Evolutionary conservation across 768 basidiomycete genomes (phyloP), one percentile per base, ranked within the genome.

Genomic region (Lentinula boryana): DNA sequence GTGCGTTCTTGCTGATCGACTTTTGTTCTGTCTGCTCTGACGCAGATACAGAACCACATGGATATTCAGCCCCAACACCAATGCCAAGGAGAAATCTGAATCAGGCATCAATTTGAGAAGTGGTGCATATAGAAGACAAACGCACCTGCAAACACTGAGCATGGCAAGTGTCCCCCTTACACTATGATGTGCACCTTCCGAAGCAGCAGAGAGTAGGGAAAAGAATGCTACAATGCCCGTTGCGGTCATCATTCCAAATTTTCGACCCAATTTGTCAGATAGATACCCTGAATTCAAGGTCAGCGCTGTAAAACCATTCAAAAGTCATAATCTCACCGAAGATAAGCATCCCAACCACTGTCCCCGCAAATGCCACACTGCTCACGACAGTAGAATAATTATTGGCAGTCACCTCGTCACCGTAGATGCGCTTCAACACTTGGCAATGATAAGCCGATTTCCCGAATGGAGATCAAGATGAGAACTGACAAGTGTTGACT

Each of bases 21-120:
- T 83, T 78, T 70, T 91, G 89, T 70, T 97, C 95, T 2, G 93
- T 90, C 67, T 93, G 91, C 68, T 97, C 95, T 1, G 91, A 88
- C 6, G 88, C 89, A 4, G 93, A 90, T 15, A 94, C 91, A 0
- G 88, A 89, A 27, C 95, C 94, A 63, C 91, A 92, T 6, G 95
- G 95, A 65, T 95, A 95, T 71, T 92, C 91, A 4, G 90, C 91
- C 4, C 93, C 91, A 0, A 94, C 80, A 23, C 94, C 94, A 58
- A 95, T 88, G 40, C 95, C 95, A 49, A 95, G 79, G 1, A 97
- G 72, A 78, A 95, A 95, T 6, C 92, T 92, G 60, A 63, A 9
- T 3, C 31, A 13, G 21, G 41, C 12, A 21, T 48, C 0, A 13
- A 2, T 4, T 18, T 3, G 13, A 27, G 27, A 6, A 27, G 13